Evolutionary conservation across 345 rosid species (phyloP).

Genomic region (Rubroshorea leprosula): DNA sequence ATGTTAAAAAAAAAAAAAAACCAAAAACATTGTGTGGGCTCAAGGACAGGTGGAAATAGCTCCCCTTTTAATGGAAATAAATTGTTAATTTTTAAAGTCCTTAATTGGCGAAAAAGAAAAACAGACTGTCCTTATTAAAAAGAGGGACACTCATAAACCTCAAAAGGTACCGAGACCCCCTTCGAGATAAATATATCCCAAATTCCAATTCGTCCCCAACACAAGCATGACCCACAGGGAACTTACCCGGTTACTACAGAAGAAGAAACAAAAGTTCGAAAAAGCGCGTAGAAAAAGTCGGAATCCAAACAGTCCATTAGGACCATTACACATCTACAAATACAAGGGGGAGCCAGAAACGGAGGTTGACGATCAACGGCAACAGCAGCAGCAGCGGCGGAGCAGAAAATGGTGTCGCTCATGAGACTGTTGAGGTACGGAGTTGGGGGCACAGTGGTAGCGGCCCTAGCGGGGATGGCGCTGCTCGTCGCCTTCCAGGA

Average conservation of each 20-base stretch:
- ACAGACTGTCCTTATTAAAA: no score
- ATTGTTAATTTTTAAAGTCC: no score
- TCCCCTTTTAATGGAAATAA: no score
- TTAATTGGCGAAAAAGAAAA: no score
- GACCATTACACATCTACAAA: no score
- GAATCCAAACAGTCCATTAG: no score
- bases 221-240: not conserved
- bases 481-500: constrained; percentile 92
- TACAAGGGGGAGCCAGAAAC: not conserved
- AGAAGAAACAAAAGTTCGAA: no score
- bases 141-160: not conserved
- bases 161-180: not conserved
- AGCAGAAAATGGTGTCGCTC: constrained; percentile 59
- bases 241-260: no score
- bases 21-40: no score
- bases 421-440: constrained; percentile 72
- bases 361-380: not conserved
- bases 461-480: constrained; percentile 91
- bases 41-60: no score
- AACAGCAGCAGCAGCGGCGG: not conserved
- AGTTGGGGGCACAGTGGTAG: constrained; percentile 77
- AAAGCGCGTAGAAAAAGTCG: no score
- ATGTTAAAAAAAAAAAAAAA: no score
- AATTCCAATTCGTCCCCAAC: not conserved
- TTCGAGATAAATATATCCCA: not conserved